Base-by-base conservation (phyloP, 2,329 filamentous ascomycete species). In the Aspergillus latus region DNA sequence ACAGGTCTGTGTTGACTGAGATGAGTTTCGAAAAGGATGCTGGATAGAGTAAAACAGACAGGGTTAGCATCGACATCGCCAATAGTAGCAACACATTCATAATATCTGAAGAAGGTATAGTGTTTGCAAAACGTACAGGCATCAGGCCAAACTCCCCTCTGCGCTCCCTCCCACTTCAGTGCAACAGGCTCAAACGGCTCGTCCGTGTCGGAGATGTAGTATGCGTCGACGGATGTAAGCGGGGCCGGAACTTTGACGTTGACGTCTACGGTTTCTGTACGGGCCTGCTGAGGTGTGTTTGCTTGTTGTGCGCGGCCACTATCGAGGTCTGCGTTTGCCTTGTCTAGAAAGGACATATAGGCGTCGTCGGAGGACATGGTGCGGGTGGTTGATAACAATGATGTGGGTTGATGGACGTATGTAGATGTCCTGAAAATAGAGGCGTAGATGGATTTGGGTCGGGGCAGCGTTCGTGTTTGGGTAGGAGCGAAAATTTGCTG, bases 281-380 rank as follows among this genome's bases (percentile, higher is more conserved):
- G 63, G 32, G 65, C 56, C 21, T 46, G 30, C 72, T 71, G 10
- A 63, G 52, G 37, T 61, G 62, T 56, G 65, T 57, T 39, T 32
- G 57, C 10, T 52, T 61, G 58, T 42, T 59, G 52, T 9, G 54
- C 49, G 45, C 63, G 64, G 59, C 67, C 68, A 5, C 69, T 70
- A 53, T 74, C 69, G 8, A 74, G 75, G 69, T 92, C 87, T 67
- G 86, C 79, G 76, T 96, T 96, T 52, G 91, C 90, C 78, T 94
- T 94, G 71, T 94, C 83, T 56, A 97, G 80, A 71, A 97, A 96
- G 58, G 88, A 80, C 74, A 86, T 84, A 79, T 96, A 97, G 60
- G 89, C 88, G 59, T 89, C 85, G 80, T 96, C 91, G 52, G 86
- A 87, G 15, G 76, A 70, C 76, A 79, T 79, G 55, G 59, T 68